Conservation (phyloP, 768 basidiomycete species). For the Sarcodon aspratus region DNA sequence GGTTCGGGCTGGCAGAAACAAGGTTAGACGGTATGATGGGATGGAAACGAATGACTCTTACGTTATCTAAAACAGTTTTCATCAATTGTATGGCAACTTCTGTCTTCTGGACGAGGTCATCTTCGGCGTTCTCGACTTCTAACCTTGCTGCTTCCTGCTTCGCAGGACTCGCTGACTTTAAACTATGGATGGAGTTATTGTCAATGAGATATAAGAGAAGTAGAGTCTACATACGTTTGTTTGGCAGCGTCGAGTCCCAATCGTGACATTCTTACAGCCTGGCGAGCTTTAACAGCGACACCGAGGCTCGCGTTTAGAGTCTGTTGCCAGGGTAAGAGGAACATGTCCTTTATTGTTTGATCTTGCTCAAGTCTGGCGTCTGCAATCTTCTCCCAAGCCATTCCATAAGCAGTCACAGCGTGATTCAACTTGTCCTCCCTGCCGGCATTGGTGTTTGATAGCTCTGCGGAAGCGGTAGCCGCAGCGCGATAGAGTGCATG, state of each 20-base stretch:
- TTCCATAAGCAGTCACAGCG: conserved; percentile 69
- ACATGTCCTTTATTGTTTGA: conserved; percentile 47
- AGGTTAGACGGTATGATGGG: neutral
- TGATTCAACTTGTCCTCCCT: conserved; percentile 60
- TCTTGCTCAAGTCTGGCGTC: conserved; percentile 76
- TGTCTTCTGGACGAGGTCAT: conserved; percentile 95
- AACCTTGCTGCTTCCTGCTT: conserved; percentile 89
- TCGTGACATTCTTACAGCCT: conserved; percentile 67
- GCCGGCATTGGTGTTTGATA: conserved; percentile 32
- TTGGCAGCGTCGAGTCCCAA: conserved; percentile 89
- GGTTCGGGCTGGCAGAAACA: conserved; percentile 69
- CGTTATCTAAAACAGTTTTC: conserved; percentile 98
- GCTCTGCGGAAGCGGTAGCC: conserved; percentile 37
- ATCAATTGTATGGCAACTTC: conserved; percentile 94
- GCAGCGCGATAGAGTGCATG: conserved; percentile 88
- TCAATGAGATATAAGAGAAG: neutral
- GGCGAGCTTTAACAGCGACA: conserved; percentile 87
- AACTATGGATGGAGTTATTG: conserved; percentile 27
- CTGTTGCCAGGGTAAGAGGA: conserved; percentile 79
- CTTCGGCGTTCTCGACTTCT: conserved; percentile 88
- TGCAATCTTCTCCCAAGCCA: conserved; percentile 78
- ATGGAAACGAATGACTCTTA: conserved; percentile 25
- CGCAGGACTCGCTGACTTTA: conserved; percentile 66
- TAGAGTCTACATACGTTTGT: conserved; percentile 47
- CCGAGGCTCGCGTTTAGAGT: conserved; percentile 76